phyloP scores from a whole-genome alignment of 2,329 filamentous ascomycete genomes.

The Botrytis porri region DNA sequence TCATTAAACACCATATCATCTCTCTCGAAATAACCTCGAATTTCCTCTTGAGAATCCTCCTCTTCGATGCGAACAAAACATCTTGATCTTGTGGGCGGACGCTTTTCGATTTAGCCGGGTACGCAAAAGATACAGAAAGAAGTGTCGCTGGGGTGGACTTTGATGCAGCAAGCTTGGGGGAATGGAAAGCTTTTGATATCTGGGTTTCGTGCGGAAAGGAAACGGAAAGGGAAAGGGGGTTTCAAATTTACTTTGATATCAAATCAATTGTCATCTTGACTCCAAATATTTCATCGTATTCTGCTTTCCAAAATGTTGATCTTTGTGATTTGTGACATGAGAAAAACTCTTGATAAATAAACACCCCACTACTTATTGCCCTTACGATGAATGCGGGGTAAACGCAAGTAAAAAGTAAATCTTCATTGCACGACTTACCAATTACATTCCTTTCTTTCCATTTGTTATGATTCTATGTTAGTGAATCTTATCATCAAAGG shows the following conservation, averaged over 20 bases:
- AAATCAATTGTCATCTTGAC: constrained; percentile 11
- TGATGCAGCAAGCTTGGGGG: not conserved
- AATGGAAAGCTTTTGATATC: not conserved
- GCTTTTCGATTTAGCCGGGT: not conserved
- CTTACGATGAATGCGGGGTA: not conserved
- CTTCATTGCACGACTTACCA: not conserved
- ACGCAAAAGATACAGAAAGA: not conserved
- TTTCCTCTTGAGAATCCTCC: not conserved
- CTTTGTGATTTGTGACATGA: not conserved
- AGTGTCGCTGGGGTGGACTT: not conserved
- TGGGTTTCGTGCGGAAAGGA: not conserved
- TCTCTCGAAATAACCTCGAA: not conserved
- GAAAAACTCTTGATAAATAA: not conserved
- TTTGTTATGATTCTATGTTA: not conserved
- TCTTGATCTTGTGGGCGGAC: not conserved
- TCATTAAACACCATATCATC: not conserved
- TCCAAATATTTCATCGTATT: not conserved
- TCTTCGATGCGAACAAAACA: not conserved
- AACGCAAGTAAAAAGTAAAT: not conserved
- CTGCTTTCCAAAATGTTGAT: not conserved
- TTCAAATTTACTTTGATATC: constrained; percentile 2
- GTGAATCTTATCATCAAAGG: not conserved
- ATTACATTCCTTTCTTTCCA: not conserved
- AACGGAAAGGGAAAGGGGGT: not conserved
- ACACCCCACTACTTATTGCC: not conserved